phyloP scores from a whole-genome alignment of 1,139 yeast species.

The Scheffersomyces segobiensis region DNA sequence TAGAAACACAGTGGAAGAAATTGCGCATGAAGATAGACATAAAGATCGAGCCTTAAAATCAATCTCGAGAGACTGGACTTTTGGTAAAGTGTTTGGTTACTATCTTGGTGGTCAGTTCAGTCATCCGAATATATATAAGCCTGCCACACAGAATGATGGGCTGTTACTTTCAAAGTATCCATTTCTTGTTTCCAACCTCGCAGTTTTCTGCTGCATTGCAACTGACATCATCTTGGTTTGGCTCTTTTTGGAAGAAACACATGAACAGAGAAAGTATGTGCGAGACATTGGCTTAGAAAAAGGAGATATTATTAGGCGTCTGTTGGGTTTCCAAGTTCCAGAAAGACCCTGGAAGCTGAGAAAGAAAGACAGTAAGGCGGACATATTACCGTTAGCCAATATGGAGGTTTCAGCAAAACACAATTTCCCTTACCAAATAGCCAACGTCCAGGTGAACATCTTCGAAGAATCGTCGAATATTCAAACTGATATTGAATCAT shows the following conservation, averaged over 20 bases:
- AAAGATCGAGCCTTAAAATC: slow-evolving; percentile 65
- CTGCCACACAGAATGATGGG: slow-evolving; percentile 20
- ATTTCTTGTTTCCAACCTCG: slow-evolving; percentile 58
- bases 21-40: slow-evolving; percentile 54
- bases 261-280: slow-evolving; percentile 37
- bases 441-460: not conserved
- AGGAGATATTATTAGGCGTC: slow-evolving; percentile 46
- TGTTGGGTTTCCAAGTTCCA: slow-evolving; percentile 31
- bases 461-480: not conserved
- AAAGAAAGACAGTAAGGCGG: too few species aligned
- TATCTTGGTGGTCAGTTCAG: slow-evolving; percentile 45
- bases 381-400: too few species aligned
- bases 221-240: slow-evolving; percentile 40
- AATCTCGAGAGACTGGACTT: slow-evolving; percentile 55
- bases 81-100: slow-evolving; percentile 59
- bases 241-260: slow-evolving; percentile 63
- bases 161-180: slow-evolving; percentile 34
- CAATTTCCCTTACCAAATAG: not conserved
- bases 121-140: slow-evolving; percentile 23
- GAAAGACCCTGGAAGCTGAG: slow-evolving; percentile 32
- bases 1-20: slow-evolving; percentile 61
- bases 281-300: slow-evolving; percentile 52
- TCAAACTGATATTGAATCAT: not conserved
- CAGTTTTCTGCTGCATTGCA: slow-evolving; percentile 44
- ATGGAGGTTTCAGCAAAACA: not conserved